Base-by-base conservation (phyloP, 106 monocot genomes). In the Ottelia alismoides region DNA sequence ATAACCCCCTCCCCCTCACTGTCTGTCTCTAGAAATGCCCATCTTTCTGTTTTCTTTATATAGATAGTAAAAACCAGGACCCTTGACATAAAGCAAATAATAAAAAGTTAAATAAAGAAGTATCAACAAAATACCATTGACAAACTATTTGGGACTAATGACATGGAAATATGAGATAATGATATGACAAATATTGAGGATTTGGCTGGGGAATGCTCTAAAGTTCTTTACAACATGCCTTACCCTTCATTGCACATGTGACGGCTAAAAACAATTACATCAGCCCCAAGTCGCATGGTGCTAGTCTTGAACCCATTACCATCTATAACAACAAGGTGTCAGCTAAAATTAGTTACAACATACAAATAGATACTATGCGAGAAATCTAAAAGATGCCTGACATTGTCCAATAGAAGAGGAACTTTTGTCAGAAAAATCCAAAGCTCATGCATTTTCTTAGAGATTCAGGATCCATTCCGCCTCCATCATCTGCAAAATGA, bases 241-340 rank as follows among this genome's bases (percentile, higher is more conserved):
- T 3, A 83, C 87, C 72, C 62, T 65, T 77, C 57, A 51, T 52
- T 75, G n/a, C n/a, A n/a, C 27, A 46, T 60, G 75, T 65, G 58
- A 11, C 83, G 71, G 49, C 73, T 83, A 52, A 92, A 83, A 67
- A 78, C 83, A 63, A 87, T 68, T 25, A 65, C 87, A 80, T 92
- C 92, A 24, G 92, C 83, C 45, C 87, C 92, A 59, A 92, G 83
- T 58, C 92, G 74, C 92, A 92, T 92, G 21, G 92, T 87, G 67
- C 92, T 92, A 28, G 92, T 87, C 57, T 92, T 92, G 65, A 92
- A 92, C 61, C 92, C 92, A 83, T 92, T 92, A 52, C 92, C 92
- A 83, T 87, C 92, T 92, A 52, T 0, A 31, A 53, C 27, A 1
- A 12, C n/a, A 40, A 25, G 7, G 16, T 45, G 19, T 9, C n/a